These are phyloP conservation scores for Thelonectria rubi DNA, from an alignment of 2,329 filamentous ascomycete species.

Conservation along the genomic window DNA sequence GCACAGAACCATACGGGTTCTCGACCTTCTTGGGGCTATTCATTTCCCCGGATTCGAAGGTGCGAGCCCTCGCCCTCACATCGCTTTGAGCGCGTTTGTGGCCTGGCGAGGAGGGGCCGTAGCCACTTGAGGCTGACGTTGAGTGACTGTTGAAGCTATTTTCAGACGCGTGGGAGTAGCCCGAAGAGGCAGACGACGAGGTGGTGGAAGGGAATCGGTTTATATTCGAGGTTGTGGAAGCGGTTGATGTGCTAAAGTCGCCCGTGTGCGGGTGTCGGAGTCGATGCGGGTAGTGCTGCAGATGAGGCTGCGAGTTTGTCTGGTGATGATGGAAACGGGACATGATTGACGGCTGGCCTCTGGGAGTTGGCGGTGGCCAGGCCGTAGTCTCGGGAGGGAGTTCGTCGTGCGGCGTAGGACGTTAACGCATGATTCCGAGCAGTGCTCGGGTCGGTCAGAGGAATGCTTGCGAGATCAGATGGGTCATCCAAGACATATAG, in stretches of 20 bases:
- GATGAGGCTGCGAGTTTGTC: conserved; percentile 29
- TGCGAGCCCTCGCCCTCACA: conserved; percentile 63
- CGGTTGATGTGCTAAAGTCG: conserved; percentile 53
- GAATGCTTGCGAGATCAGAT: conserved; percentile 28
- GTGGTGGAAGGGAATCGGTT: conserved; percentile 74
- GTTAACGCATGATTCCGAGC: conserved; percentile 47
- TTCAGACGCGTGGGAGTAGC: conserved; percentile 69
- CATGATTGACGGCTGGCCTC: conserved; percentile 52
- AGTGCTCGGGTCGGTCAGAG: conserved; percentile 35
- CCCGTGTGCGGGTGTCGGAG: conserved; percentile 65
- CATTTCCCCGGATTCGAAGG: conserved; percentile 56
- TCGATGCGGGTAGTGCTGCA: conserved; percentile 33
- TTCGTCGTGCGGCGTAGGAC: conserved; percentile 26
- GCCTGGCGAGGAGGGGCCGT: conserved; percentile 53
- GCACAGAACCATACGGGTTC: conserved; percentile 74
- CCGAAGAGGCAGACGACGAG: conserved; percentile 76
- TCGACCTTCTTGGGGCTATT: conserved; percentile 56
- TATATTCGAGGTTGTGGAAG: conserved; percentile 46
- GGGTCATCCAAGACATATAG: conserved; percentile 39
- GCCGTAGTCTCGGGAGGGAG: conserved; percentile 31
- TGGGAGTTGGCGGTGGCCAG: conserved; percentile 34
- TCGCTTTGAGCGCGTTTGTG: conserved; percentile 84
- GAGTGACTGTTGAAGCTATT: conserved; percentile 69
- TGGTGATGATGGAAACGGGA: conserved; percentile 51
- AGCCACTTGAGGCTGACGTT: conserved; percentile 74